Percentiles rank a stretch among this genome's conserved stretches.
Evolutionary conservation across 2,329 filamentous ascomycete genomes (phyloP).

Genomic region (Rutstroemia sp.): DNA sequence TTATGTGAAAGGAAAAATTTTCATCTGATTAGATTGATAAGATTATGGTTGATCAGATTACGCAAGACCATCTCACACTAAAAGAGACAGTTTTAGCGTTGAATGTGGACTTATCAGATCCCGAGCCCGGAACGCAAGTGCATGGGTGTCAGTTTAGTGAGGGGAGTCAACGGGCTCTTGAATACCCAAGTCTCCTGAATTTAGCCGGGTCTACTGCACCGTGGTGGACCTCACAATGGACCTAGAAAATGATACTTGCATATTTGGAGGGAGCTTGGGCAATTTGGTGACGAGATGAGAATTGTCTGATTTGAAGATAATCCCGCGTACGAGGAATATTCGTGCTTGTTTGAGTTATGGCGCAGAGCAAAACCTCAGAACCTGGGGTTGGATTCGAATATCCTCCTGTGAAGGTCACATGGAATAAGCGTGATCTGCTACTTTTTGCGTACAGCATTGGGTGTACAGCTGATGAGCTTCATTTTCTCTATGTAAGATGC

Average conservation of each 20-base stretch:
- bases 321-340: background rate
- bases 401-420: background rate
- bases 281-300: background rate
- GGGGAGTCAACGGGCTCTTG: background rate
- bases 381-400: background rate
- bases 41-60: background rate
- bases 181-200: background rate
- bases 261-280: background rate
- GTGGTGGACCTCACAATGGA: background rate
- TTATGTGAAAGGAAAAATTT: background rate
- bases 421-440: background rate
- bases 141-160: conserved; percentile 3
- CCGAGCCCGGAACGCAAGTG: background rate
- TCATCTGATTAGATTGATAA: conserved; percentile 12
- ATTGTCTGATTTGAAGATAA: background rate
- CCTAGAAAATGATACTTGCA: background rate
- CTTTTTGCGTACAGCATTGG: background rate
- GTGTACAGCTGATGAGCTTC: background rate
- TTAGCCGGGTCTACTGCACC: background rate
- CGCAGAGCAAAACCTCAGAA: background rate
- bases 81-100: too few species aligned
- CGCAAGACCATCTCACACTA: too few species aligned
- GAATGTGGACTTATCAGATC: background rate
- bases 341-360: background rate
- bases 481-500: background rate